These are phyloP conservation scores for Dactylellina haptotyla DNA, from an alignment of 2,329 filamentous ascomycete species.

Conservation along the genomic window DNA sequence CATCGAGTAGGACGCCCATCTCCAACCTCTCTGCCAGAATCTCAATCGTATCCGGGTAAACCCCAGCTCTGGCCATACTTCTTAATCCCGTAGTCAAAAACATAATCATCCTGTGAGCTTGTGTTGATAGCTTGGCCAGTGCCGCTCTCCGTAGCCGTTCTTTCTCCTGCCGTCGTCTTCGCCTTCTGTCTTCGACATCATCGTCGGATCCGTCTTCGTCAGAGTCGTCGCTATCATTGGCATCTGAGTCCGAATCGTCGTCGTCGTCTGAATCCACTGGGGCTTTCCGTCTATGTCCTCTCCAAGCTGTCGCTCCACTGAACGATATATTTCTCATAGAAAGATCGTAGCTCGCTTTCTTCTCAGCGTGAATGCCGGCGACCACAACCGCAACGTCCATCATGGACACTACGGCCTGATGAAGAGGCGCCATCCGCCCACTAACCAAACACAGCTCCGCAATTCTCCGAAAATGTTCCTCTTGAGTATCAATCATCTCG, in stretches of 20 bases:
- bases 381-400: conserved; percentile 33
- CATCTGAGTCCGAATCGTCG: conserved; percentile 1
- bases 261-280: conserved; percentile 18
- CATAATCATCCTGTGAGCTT: conserved; percentile 41
- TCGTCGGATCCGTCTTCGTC: conserved; percentile 9
- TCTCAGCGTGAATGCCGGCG: conserved; percentile 8
- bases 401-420: conserved; percentile 42
- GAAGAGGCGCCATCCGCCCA: conserved; percentile 38
- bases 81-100: conserved; percentile 51
- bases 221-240: conserved; percentile 3
- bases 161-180: conserved; percentile 1
- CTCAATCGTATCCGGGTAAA: conserved; percentile 48
- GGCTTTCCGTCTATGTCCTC: conserved; percentile 4
- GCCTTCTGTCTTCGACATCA: conserved; percentile 2
- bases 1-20: conserved; percentile 39
- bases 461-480: conserved; percentile 43
- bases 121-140: conserved; percentile 22
- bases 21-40: conserved; percentile 50
- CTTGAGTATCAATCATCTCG: conserved; percentile 50
- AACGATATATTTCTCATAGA: conserved; percentile 21
- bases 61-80: conserved; percentile 48
- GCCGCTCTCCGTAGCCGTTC: conserved; percentile 12
- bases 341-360: background rate
- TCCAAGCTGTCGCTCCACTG: conserved; percentile 6
- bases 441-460: conserved; percentile 47